A percentile compares a stretch with the other conserved stretches of the same genome.
phyloP scores from a whole-genome alignment of 2,329 filamentous ascomycete genomes.

The Scleromitrula shiraiana region DNA sequence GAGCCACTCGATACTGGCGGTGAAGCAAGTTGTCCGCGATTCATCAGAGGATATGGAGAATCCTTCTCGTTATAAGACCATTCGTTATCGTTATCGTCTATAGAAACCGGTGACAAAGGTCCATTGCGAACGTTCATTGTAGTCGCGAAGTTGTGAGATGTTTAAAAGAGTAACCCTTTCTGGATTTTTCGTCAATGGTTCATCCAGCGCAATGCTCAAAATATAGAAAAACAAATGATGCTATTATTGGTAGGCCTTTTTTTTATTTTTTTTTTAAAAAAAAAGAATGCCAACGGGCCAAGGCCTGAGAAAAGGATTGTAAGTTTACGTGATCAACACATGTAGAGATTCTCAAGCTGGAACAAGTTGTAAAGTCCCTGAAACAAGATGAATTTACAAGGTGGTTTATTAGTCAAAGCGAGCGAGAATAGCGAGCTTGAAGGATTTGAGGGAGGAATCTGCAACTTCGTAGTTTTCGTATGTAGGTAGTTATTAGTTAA shows the following conservation, averaged over 20 bases:
- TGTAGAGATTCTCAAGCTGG: slow-evolving; percentile 1
- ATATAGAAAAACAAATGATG: not conserved
- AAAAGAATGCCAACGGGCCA: not conserved
- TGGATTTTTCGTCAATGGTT: slow-evolving; percentile 1
- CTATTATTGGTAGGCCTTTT: not conserved
- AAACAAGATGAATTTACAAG: slow-evolving; percentile 5
- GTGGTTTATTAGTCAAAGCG: slow-evolving; percentile 10
- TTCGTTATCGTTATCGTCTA: slow-evolving; percentile 52
- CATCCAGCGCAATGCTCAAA: not conserved
- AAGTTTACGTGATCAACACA: slow-evolving; percentile 2
- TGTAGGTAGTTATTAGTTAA: too few species aligned
- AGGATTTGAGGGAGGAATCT: slow-evolving; percentile 1
- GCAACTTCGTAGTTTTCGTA: not conserved
- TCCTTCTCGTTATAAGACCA: slow-evolving; percentile 48
- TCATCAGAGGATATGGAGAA: slow-evolving; percentile 41
- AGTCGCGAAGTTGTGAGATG: slow-evolving; percentile 12
- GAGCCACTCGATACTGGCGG: slow-evolving; percentile 61
- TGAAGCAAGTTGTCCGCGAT: slow-evolving; percentile 54
- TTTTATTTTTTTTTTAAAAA: too few species aligned
- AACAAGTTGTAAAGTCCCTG: slow-evolving; percentile 4
- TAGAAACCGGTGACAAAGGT: slow-evolving; percentile 73
- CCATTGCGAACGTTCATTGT: slow-evolving; percentile 67
- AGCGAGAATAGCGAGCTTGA: slow-evolving; percentile 6
- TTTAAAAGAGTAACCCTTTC: not conserved
- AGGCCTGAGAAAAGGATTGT: not conserved